Percentiles rank a stretch among this genome's conserved stretches.
These are phyloP conservation scores for Chimonanthus praecox DNA, from an alignment of 164 flowering plant species.

Conservation along the genomic window DNA sequence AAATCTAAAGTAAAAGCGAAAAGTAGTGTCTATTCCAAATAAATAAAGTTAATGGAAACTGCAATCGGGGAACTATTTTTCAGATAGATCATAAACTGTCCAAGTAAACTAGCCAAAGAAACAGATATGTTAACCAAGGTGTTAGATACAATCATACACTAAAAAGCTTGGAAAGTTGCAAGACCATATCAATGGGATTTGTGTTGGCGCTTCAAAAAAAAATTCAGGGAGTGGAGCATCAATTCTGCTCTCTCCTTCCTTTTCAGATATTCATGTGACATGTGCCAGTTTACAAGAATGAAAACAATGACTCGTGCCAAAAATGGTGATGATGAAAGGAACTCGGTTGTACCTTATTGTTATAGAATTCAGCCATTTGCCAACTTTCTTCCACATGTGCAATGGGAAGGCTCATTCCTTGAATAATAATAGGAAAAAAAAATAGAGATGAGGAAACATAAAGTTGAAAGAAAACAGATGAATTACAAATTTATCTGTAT, in stretches of 20 bases:
- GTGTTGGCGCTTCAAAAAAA: background rate
- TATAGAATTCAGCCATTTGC: slow-evolving; percentile 96
- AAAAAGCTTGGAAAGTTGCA: background rate
- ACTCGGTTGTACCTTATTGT: slow-evolving; percentile 54
- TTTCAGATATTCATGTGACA: background rate
- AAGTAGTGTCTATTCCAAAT: no score
- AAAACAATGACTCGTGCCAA: background rate
- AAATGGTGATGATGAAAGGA: background rate
- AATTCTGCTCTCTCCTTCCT: background rate
- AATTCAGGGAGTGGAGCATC: background rate
- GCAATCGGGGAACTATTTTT: background rate
- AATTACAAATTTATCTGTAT: slow-evolving; percentile 8
- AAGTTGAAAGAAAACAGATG: slow-evolving; percentile 3
- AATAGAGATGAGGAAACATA: background rate
- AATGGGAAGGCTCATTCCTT: slow-evolving; percentile 96
- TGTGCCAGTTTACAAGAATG: background rate
- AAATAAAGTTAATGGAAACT: background rate
- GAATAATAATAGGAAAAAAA: slow-evolving; percentile 1
- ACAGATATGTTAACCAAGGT: background rate
- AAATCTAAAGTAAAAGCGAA: background rate
- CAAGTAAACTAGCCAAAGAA: background rate
- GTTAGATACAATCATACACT: background rate
- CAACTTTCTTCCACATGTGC: slow-evolving; percentile 98
- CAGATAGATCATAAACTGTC: background rate
- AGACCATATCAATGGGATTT: background rate